A percentile compares a stretch with the other conserved stretches of the same genome.
These are phyloP conservation scores for Saccharum spontaneum DNA, from an alignment of 176 grass and related monocot species.

Conservation along the genomic window DNA sequence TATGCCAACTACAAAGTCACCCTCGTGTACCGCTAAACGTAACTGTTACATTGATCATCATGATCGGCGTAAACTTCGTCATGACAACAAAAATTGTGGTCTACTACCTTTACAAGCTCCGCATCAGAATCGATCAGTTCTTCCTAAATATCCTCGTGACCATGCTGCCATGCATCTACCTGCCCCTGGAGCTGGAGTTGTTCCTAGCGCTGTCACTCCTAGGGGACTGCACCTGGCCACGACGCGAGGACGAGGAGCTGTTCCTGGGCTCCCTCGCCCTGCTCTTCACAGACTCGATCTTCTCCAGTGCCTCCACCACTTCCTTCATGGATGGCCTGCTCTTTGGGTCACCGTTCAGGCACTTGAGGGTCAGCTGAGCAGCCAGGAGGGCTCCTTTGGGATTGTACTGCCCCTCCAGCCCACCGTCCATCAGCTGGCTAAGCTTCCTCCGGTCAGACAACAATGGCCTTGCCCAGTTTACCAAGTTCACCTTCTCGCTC, in stretches of 20 bases:
- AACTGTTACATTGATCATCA: slow-evolving; percentile 33
- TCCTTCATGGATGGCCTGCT: slow-evolving; percentile 88
- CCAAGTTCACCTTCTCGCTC: slow-evolving; percentile 55
- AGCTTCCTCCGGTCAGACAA: slow-evolving; percentile 72
- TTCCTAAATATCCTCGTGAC: not conserved
- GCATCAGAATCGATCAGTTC: slow-evolving; percentile 18
- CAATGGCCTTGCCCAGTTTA: slow-evolving; percentile 69
- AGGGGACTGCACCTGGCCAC: slow-evolving; percentile 1
- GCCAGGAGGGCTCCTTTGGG: slow-evolving; percentile 63
- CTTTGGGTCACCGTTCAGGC: slow-evolving; percentile 68
- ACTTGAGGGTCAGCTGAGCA: slow-evolving; percentile 73
- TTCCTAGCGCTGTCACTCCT: slow-evolving; percentile 37
- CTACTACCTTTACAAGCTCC: slow-evolving; percentile 40
- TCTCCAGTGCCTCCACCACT: slow-evolving; percentile 70
- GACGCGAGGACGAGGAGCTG: slow-evolving; percentile 25
- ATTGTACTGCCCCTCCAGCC: slow-evolving; percentile 74
- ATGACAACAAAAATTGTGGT: slow-evolving; percentile 40
- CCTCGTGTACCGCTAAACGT: not conserved
- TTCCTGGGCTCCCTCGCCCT: slow-evolving; percentile 38
- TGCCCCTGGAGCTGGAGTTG: slow-evolving; percentile 46
- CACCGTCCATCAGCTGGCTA: slow-evolving; percentile 61
- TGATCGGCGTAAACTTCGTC: slow-evolving; percentile 27
- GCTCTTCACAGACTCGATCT: slow-evolving; percentile 62
- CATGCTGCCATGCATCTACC: slow-evolving; percentile 1
- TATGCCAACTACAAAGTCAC: not conserved